Conservation (phyloP, 2,329 filamentous ascomycete species). For the Septoria petroselini region DNA sequence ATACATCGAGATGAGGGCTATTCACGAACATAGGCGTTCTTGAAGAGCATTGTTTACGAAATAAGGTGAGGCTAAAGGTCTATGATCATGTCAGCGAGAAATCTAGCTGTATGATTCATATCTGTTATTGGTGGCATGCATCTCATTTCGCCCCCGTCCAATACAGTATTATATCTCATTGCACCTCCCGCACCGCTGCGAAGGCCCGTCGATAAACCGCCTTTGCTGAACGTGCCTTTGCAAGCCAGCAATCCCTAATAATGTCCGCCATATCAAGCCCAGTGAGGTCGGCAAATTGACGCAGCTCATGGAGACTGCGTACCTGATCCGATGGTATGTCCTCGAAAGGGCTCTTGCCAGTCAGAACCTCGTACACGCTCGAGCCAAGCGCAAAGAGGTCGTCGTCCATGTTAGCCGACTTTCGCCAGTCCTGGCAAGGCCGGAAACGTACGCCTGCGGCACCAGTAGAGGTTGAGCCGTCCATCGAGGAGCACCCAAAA, state of each 20-base stretch:
- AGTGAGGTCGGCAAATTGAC: slow-evolving; percentile 3
- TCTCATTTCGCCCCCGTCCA: not conserved
- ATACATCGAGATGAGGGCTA: not conserved
- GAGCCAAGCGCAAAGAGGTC: slow-evolving; percentile 12
- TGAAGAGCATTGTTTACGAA: not conserved
- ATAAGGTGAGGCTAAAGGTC: not conserved
- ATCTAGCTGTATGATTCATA: not conserved
- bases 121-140: not conserved
- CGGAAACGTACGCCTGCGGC: slow-evolving; percentile 7
- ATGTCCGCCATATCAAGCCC: slow-evolving; percentile 2
- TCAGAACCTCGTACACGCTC: slow-evolving; percentile 8
- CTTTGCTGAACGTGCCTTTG: not conserved
- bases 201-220: not conserved
- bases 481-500: slow-evolving; percentile 2
- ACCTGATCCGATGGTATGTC: slow-evolving; percentile 8
- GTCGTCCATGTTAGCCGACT: slow-evolving; percentile 1
- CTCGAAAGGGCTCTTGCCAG: slow-evolving; percentile 2
- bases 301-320: not conserved
- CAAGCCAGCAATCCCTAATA: slow-evolving; percentile 1
- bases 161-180: not conserved
- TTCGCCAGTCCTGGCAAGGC: slow-evolving; percentile 7
- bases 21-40: not conserved
- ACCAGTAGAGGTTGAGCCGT: slow-evolving; percentile 2
- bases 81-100: not conserved
- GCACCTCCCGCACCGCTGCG: not conserved